Evolutionary conservation across 345 rosid genomes (phyloP).

Genomic region (Geranium brycei): DNA sequence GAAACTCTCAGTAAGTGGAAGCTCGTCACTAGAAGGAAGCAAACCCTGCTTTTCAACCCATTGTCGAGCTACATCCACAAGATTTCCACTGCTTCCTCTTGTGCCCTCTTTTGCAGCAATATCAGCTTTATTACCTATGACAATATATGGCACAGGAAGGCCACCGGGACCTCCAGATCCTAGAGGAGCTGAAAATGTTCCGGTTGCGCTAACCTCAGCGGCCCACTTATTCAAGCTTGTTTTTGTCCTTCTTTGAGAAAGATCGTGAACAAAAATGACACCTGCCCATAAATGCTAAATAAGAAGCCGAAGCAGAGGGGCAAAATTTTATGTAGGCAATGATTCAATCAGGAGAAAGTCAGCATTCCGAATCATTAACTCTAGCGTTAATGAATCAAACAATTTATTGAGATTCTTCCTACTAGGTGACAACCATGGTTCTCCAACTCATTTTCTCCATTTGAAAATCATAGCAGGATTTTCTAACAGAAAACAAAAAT

Average conservation of each 20-base stretch:
- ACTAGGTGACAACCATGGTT: too few species aligned
- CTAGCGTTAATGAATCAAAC: too few species aligned
- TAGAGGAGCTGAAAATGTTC: constrained; percentile 91
- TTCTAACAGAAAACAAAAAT: neutral
- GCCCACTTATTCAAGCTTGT: constrained; percentile 96
- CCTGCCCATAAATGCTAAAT: constrained; percentile 31
- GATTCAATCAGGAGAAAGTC: neutral
- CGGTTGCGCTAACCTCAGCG: constrained; percentile 67
- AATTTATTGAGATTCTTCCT: too few species aligned
- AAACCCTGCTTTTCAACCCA: constrained; percentile 99
- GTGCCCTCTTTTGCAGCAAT: constrained; percentile 83
- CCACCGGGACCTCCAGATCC: constrained; percentile 91
- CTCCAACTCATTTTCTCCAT: neutral
- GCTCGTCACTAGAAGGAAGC: constrained; percentile 81
- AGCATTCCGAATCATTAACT: too few species aligned
- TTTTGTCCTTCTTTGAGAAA: constrained; percentile 93
- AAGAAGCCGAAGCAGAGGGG: too few species aligned
- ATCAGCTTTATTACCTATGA: constrained; percentile 94
- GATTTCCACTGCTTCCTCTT: constrained; percentile 94
- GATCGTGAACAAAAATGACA: constrained; percentile 93
- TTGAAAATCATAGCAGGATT: neutral
- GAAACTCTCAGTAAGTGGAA: constrained; percentile 89
- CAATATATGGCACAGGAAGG: constrained; percentile 90
- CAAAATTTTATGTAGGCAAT: neutral
- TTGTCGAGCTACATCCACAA: constrained; percentile 93